These are phyloP conservation scores for Auriscalpium microsporum DNA, from an alignment of 768 basidiomycete species.

Conservation along the genomic window DNA sequence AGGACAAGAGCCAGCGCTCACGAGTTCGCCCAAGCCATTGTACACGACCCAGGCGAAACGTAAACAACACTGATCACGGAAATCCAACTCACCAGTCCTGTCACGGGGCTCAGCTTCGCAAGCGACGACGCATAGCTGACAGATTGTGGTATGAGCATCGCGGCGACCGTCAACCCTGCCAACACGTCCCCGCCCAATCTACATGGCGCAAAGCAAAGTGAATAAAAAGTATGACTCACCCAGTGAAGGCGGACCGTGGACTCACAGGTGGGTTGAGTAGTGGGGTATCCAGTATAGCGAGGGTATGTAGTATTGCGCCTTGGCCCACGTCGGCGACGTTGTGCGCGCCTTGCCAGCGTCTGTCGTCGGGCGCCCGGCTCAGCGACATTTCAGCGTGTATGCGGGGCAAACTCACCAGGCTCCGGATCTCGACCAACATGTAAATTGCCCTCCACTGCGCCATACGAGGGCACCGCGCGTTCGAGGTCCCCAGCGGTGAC, in stretches of 20 bases:
- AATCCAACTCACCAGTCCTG: conserved; percentile 60
- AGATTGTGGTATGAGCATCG: conserved; percentile 78
- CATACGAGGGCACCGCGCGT: not conserved
- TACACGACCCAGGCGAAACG: not conserved
- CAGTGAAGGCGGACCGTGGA: conserved; percentile 7
- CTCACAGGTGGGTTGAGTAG: conserved; percentile 62
- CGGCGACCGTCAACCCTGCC: conserved; percentile 79
- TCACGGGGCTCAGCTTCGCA: conserved; percentile 75
- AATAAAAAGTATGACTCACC: conserved; percentile 6
- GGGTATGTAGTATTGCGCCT: conserved; percentile 69
- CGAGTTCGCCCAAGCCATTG: not conserved
- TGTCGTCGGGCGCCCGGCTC: not conserved
- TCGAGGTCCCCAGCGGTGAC: not conserved
- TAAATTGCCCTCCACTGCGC: not conserved
- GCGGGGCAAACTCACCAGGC: not conserved
- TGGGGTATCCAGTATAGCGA: conserved; percentile 73
- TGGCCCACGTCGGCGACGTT: conserved; percentile 25
- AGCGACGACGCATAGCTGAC: conserved; percentile 89
- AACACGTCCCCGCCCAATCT: conserved; percentile 67
- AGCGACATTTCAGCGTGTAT: not conserved
- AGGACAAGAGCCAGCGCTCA: not conserved
- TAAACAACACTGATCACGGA: not conserved
- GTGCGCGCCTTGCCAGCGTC: not conserved
- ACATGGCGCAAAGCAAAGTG: conserved; percentile 25
- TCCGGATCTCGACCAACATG: not conserved